Conservation (phyloP, 306 rosid genomes). For the Adenanthera pavonina region DNA sequence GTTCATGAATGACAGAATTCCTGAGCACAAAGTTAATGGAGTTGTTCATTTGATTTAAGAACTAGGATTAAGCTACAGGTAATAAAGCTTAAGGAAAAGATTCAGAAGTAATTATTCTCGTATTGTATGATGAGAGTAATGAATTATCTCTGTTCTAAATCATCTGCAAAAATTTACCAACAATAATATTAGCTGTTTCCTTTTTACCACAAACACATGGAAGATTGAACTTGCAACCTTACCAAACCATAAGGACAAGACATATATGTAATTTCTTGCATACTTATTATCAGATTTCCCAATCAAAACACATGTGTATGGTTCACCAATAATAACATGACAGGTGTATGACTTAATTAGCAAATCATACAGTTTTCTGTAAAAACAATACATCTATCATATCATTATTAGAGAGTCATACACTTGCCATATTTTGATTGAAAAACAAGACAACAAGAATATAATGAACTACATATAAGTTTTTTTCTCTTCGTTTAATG, state of each 20-base stretch:
- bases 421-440: no score
- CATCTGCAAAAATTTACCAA: neutral
- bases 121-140: neutral
- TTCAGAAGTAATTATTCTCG: neutral
- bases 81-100: neutral
- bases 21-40: slow-evolving; percentile 23
- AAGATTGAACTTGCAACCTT: no score
- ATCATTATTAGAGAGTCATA: no score
- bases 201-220: neutral
- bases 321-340: neutral
- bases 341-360: neutral
- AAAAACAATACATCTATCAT: no score
- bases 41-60: slow-evolving; percentile 38
- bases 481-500: neutral
- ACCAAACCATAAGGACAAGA: no score
- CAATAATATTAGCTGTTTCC: neutral
- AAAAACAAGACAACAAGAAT: neutral
- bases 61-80: neutral
- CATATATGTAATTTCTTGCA: neutral
- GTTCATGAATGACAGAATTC: slow-evolving; percentile 16
- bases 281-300: neutral
- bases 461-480: neutral
- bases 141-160: neutral
- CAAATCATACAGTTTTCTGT: neutral
- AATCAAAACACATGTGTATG: neutral